phyloP scores from a whole-genome alignment of 2,329 filamentous ascomycete genomes.

The Exophiala aquamarina region DNA sequence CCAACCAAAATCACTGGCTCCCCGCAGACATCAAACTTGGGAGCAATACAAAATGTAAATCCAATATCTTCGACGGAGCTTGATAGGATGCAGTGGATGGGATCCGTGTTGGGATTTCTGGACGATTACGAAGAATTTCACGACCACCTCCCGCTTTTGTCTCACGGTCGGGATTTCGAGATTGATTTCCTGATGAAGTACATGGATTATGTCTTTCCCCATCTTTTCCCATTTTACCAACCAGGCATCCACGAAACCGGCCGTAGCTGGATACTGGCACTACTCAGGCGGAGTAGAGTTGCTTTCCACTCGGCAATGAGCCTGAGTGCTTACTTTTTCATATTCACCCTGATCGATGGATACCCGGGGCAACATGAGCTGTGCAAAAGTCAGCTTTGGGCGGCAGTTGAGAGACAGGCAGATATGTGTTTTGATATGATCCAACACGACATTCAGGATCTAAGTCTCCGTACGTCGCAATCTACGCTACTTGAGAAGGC shows the following conservation, averaged over 20 bases:
- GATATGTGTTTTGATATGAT: conserved; percentile 19
- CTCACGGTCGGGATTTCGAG: conserved; percentile 16
- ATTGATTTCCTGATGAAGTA: conserved; percentile 55
- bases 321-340: conserved; percentile 59
- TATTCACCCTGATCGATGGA: conserved; percentile 32
- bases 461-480: conserved; percentile 8
- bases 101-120: conserved; percentile 3
- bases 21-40: no score
- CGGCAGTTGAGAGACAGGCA: conserved; percentile 10
- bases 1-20: no score
- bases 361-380: conserved; percentile 1
- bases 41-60: no score
- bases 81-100: background rate
- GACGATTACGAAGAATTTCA: conserved; percentile 11
- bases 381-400: conserved; percentile 7
- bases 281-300: conserved; percentile 52
- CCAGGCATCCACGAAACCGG: conserved; percentile 57
- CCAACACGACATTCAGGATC: conserved; percentile 25
- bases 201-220: conserved; percentile 62
- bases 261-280: conserved; percentile 59
- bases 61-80: no score
- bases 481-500: conserved; percentile 23
- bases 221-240: conserved; percentile 63
- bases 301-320: conserved; percentile 58
- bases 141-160: conserved; percentile 10